Evolutionary conservation across 2,329 filamentous ascomycete species (phyloP).

Genomic region (Aphanocladium album): DNA sequence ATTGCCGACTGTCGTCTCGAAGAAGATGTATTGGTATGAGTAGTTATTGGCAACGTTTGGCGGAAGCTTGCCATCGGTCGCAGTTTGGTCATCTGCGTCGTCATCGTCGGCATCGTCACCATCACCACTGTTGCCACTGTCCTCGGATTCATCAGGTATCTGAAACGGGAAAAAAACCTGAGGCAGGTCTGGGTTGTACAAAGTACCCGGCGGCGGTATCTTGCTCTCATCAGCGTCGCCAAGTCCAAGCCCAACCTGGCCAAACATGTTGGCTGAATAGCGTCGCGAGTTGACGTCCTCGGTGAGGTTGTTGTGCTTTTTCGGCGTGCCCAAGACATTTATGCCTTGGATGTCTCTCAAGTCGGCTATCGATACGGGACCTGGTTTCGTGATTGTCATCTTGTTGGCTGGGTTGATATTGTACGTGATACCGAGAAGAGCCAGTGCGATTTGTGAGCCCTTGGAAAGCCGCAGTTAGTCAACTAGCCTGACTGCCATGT

Average conservation of each 20-base stretch:
- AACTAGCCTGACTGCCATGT: too few species aligned
- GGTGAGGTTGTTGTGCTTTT: constrained; percentile 24
- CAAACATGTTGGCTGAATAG: constrained; percentile 25
- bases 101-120: neutral
- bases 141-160: neutral
- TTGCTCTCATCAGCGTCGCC: constrained; percentile 15
- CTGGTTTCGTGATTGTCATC: constrained; percentile 26
- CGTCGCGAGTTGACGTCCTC: constrained; percentile 14
- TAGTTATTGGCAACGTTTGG: constrained; percentile 20
- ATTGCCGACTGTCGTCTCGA: constrained; percentile 8
- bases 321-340: constrained; percentile 31
- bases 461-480: constrained; percentile 16
- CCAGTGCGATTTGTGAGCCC: constrained; percentile 38
- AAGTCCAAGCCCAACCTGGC: constrained; percentile 31
- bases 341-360: constrained; percentile 30
- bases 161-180: constrained; percentile 28
- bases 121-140: neutral
- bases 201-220: constrained; percentile 24
- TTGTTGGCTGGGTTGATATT: constrained; percentile 34
- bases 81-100: neutral
- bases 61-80: neutral
- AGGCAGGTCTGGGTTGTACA: constrained; percentile 26
- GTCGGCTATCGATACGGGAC: constrained; percentile 32
- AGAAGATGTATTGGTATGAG: neutral
- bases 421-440: constrained; percentile 38